Conservation (phyloP, 371 early-diverging fungal species). For the Apophysomyces variabilis region DNA sequence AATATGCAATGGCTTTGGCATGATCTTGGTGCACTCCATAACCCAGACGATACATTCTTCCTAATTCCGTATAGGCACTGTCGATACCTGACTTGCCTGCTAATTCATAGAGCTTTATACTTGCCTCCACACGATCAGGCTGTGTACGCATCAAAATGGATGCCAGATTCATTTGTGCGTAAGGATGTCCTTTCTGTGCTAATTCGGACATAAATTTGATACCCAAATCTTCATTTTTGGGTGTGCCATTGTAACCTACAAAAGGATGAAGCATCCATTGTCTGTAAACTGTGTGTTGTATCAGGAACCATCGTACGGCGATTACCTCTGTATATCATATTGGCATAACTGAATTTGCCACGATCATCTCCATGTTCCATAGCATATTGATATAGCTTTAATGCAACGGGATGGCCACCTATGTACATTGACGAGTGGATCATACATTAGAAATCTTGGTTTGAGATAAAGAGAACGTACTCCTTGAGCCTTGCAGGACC, state of each 20-base stretch:
- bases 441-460: no score
- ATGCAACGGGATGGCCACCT: constrained; percentile 41
- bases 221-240: constrained; percentile 40
- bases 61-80: constrained; percentile 47
- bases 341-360: constrained; percentile 55
- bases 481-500: constrained; percentile 1
- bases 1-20: constrained; percentile 44
- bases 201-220: constrained; percentile 40
- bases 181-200: constrained; percentile 53
- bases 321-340: constrained; percentile 43
- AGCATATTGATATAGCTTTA: constrained; percentile 40
- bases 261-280: neutral
- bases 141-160: constrained; percentile 49
- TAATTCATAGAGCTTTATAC: constrained; percentile 49
- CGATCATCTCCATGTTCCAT: constrained; percentile 53
- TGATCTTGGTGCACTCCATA: constrained; percentile 55
- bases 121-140: constrained; percentile 31
- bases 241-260: constrained; percentile 39
- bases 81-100: constrained; percentile 42
- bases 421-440: neutral
- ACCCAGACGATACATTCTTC: constrained; percentile 53
- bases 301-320: neutral
- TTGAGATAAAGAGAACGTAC: neutral
- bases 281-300: neutral
- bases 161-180: constrained; percentile 56